A percentile compares a stretch with the other conserved stretches of the same genome.
Conservation (phyloP, 1,284 basidiomycete genomes). For the Earliella scabrosa region DNA sequence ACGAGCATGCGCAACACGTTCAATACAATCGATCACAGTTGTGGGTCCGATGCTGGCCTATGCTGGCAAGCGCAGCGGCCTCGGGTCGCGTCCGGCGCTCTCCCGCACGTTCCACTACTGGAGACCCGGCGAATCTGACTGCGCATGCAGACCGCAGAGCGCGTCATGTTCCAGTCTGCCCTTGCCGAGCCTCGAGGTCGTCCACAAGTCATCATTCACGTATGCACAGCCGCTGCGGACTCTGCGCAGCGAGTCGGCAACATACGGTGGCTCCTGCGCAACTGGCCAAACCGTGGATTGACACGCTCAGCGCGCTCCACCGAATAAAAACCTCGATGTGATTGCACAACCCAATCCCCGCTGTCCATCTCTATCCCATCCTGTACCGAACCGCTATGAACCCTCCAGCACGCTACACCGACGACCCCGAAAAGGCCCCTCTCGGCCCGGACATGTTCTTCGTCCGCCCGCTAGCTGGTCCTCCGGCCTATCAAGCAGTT, state of each 20-base stretch:
- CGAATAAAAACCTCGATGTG: background rate
- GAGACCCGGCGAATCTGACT: no score
- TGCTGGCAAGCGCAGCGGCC: no score
- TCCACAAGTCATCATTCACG: no score
- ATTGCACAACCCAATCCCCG: background rate
- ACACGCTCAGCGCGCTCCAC: background rate
- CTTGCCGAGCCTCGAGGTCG: no score
- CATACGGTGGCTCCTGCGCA: background rate
- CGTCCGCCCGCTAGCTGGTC: background rate
- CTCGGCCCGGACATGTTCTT: background rate
- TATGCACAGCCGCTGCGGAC: conserved; percentile 3
- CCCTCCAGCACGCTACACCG: background rate
- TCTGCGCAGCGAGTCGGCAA: background rate
- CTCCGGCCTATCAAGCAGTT: background rate
- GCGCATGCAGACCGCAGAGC: no score
- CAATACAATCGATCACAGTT: no score
- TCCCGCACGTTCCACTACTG: no score
- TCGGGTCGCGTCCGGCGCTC: no score
- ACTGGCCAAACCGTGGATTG: no score
- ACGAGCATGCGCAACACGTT: no score
- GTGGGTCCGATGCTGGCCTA: no score
- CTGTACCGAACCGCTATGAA: background rate
- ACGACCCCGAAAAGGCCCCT: conserved; percentile 5
- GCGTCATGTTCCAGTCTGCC: no score
- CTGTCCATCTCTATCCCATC: background rate